A percentile compares a stretch with the other conserved stretches of the same genome.
Evolutionary conservation across 2,329 filamentous ascomycete species (phyloP).

Genomic region (Stagonosporopsis tanaceti): DNA sequence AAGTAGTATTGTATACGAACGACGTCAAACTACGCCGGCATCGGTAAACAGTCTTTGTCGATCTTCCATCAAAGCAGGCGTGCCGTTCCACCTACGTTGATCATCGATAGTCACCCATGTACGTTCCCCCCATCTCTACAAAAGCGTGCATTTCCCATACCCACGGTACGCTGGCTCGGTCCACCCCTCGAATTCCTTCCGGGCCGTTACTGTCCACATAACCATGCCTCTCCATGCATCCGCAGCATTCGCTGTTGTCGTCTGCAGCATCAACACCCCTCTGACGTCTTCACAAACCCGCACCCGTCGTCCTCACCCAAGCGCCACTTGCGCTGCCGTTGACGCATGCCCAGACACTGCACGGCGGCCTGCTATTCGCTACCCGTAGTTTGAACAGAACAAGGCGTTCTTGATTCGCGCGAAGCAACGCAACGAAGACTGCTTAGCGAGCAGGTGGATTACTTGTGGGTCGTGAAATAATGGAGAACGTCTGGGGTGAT

Average conservation of each 20-base stretch:
- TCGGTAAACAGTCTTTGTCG: conserved; percentile 10
- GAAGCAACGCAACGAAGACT: conserved; percentile 9
- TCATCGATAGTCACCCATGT: conserved; percentile 6
- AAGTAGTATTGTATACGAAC: conserved; percentile 3
- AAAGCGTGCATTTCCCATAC: not conserved
- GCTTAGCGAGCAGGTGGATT: conserved; percentile 18
- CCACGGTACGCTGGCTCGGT: conserved; percentile 1
- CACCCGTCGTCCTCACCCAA: not conserved
- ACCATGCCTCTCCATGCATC: not conserved
- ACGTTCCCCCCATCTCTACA: not conserved
- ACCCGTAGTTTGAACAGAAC: not conserved
- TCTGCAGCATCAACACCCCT: not conserved
- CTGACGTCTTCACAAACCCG: conserved; percentile 2
- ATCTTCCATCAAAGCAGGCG: conserved; percentile 9
- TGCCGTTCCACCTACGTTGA: not conserved
- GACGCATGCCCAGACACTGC: conserved; percentile 17
- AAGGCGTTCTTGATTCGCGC: conserved; percentile 9
- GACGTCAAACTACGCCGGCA: conserved; percentile 10
- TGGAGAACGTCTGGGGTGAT: conserved; percentile 10
- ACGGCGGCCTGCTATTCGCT: conserved; percentile 6
- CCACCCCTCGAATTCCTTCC: not conserved
- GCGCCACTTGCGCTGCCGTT: conserved; percentile 14
- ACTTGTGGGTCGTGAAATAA: not conserved
- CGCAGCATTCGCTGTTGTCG: not conserved
- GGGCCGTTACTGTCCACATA: not conserved